Base-by-base conservation (phyloP, 805 yeast species). In the Candida ovalis region DNA sequence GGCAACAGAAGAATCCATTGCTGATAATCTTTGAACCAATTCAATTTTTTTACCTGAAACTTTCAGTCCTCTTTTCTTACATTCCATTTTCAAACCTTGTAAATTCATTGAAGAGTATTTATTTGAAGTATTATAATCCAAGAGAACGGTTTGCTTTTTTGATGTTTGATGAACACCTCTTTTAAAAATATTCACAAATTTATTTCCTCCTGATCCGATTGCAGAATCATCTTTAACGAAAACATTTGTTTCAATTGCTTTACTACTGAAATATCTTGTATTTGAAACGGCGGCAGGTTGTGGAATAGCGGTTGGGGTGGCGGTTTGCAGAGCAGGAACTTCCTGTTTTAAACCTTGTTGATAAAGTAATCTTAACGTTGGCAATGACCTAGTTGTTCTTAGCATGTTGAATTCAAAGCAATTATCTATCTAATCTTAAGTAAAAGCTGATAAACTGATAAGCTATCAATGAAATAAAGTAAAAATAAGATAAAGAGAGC, bases 11-110 rank as follows among this genome's bases (percentile, higher is more conserved):
- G 12, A 18, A 22, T 57, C 64, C 18, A 39, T 13, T 32, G 53
- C 53, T 8, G 56, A 43, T 39, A 69, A 49, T 53, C 73, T 58
- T 48, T 68, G 70, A 23, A 82, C 71, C 22, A 84, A 65, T 27
- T 84, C 88, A 9, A 74, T 63, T 58, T 84, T 84, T 43, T 73
- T 72, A 13, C 90, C 90, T n/a, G 79, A 67, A 0, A 82, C 75
- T 56, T 76, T 80, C 50, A 84, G 62, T 0, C 87, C 86, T 51
- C 84, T 73, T 48, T 67, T 69, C 48, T 77, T 76, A 60, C 88
- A 81, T 60, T 83, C 88, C 45, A 61, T 62, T 59, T 78, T 81
- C 54, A 84, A 70, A 1, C 78, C 71, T 46, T 77, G 75, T 36
- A 82, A 66, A 39, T 79, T 78, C 78, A 81, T 75, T 25, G 67